phyloP scores from a whole-genome alignment of 495 filamentous ascomycete species.

The Penicillium herquei region DNA sequence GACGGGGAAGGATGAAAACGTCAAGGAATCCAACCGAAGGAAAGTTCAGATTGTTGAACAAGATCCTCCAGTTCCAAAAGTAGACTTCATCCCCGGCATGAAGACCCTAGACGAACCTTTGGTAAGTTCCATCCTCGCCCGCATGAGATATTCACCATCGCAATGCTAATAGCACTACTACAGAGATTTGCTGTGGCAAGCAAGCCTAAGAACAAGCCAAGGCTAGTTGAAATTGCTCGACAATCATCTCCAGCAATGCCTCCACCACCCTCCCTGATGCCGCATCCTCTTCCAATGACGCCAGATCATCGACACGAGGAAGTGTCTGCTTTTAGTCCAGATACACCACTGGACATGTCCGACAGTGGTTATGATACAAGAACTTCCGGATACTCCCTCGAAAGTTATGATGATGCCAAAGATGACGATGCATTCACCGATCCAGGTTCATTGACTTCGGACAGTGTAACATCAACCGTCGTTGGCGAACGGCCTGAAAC shows the following conservation, averaged over 20 bases:
- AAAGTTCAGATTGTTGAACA: conserved; percentile 45
- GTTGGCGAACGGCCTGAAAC: conserved; percentile 24
- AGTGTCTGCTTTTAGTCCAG: conserved; percentile 47
- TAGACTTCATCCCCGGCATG: conserved; percentile 25
- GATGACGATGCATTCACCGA: conserved; percentile 33
- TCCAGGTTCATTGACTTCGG: conserved; percentile 31
- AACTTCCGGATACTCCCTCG: conserved; percentile 26
- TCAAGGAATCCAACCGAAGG: conserved; percentile 34
- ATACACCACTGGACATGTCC: conserved; percentile 41
- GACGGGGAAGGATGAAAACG: conserved; percentile 23
- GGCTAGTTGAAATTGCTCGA: conserved; percentile 42
- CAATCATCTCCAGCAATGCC: conserved; percentile 31
- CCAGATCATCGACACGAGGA: conserved; percentile 42
- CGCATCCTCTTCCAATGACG: conserved; percentile 32
- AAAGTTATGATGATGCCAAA: conserved; percentile 25
- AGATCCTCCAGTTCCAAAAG: conserved; percentile 32
- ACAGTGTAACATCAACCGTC: conserved; percentile 29
- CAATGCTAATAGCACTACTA: neutral
- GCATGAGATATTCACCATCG: neutral
- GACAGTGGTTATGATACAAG: conserved; percentile 41
- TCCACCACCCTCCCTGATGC: conserved; percentile 16
- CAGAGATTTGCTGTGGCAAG: conserved; percentile 43
- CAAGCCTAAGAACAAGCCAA: conserved; percentile 30
- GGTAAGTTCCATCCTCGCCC: conserved; percentile 17
- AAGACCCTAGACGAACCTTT: conserved; percentile 32